Base-by-base conservation (phyloP, 1,139 yeast genomes). In the Yamadazyma taylorii region DNA sequence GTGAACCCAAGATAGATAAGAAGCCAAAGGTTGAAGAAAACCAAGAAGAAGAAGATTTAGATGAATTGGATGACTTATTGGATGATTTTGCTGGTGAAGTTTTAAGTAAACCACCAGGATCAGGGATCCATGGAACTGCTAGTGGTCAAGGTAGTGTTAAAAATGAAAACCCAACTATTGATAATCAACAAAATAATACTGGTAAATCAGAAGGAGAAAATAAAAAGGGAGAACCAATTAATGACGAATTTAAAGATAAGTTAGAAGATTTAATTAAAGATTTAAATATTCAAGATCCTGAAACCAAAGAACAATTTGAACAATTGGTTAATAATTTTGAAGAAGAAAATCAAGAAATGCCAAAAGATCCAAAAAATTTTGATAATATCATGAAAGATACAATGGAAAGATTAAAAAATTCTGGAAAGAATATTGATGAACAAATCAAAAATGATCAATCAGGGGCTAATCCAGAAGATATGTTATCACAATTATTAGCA, bases 331-430 rank as follows among this genome's bases (percentile, higher is more conserved):
- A 71, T 64, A 58, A 79, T 64, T 55, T 68, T 68, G 63, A 66
- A 61, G 46, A 54, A 34, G 48, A 63, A 33, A 65, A 61, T 43
- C 50, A 63, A 38, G 59, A 60, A 21, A 28, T 34, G 16, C 64
- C 65, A 21, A 60, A 65, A 10, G 66, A 61, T 23, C 58, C 63
- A 7, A 49, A 51, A 17, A 74, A 76, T 40, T 85, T 90, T 53
- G 86, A 87, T 52, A 78, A 78, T 41, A 86, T 92, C 7, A 85
- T 90, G 58, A 77, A 87, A 37, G 83, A 81, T 42, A 88, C 97
- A 0, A 76, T 89, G 72, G 81, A 82, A 53, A 73, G 97, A 46
- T 68, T 90, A 55, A 75, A 82, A 58, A 77, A 79, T 38, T 79
- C 85, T 19, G 89, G 89, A 5, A 71, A 75, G 40, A 77, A 74